A percentile compares a stretch with the other conserved stretches of the same genome.
These are phyloP conservation scores for Kodamaea neixiangensis DNA, from an alignment of 805 yeast species.

Conservation along the genomic window DNA sequence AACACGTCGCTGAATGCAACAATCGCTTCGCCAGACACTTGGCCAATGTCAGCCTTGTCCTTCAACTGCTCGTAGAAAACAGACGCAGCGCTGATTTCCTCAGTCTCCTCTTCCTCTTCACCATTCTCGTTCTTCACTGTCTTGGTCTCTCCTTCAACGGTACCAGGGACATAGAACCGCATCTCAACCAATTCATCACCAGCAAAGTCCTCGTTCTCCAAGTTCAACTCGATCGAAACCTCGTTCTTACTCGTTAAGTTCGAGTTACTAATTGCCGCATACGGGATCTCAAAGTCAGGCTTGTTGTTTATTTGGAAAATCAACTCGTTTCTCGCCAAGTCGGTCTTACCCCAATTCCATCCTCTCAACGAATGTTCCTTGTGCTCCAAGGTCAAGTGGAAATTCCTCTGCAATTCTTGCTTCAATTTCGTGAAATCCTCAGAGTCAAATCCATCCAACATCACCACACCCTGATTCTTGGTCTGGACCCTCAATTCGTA, in stretches of 20 bases:
- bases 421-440: slow-evolving; percentile 82
- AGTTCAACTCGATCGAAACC: slow-evolving; percentile 83
- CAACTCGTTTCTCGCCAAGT: slow-evolving; percentile 88
- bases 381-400: slow-evolving; percentile 70
- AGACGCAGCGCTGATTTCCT: slow-evolving; percentile 71
- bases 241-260: slow-evolving; percentile 91
- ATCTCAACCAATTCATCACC: slow-evolving; percentile 97
- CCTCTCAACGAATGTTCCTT: slow-evolving; percentile 94
- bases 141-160: slow-evolving; percentile 52
- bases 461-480: slow-evolving; percentile 79
- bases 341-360: slow-evolving; percentile 98
- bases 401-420: slow-evolving; percentile 78
- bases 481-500: slow-evolving; percentile 89
- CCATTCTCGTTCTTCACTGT: slow-evolving; percentile 28
- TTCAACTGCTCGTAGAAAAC: slow-evolving; percentile 88
- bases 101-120: slow-evolving; percentile 17
- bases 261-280: slow-evolving; percentile 73
- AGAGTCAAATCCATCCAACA: slow-evolving; percentile 88
- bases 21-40: slow-evolving; percentile 90
- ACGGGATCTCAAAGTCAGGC: slow-evolving; percentile 92
- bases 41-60: slow-evolving; percentile 93
- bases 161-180: slow-evolving; percentile 93
- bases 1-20: slow-evolving; percentile 89
- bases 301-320: slow-evolving; percentile 82
- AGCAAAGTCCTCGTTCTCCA: slow-evolving; percentile 62